Evolutionary conservation across 2,329 filamentous ascomycete genomes (phyloP).

Genomic region (Aureobasidium lini): DNA sequence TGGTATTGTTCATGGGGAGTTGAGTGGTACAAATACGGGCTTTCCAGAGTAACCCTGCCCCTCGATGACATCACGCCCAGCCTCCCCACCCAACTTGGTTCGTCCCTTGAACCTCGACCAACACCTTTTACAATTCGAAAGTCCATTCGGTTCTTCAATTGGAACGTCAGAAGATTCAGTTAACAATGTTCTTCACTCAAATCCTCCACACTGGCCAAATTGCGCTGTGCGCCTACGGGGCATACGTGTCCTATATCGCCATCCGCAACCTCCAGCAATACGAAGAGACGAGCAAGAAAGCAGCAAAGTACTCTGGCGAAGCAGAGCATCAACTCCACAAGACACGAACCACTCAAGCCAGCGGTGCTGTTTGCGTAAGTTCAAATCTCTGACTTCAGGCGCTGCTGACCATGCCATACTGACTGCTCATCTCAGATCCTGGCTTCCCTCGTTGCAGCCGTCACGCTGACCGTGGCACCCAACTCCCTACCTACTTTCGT

Average conservation of each 20-base stretch:
- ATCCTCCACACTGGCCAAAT: constrained; percentile 34
- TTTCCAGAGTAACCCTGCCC: neutral
- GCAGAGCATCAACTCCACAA: constrained; percentile 36
- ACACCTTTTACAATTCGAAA: neutral
- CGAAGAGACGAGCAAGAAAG: constrained; percentile 38
- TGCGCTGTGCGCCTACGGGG: constrained; percentile 36
- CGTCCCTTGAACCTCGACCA: neutral
- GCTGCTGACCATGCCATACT: neutral
- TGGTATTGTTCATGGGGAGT: no score
- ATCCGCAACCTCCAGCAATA: constrained; percentile 40
- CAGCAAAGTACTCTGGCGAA: constrained; percentile 38
- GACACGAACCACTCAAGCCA: constrained; percentile 39
- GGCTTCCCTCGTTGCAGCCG: constrained; percentile 23
- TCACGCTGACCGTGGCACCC: constrained; percentile 19
- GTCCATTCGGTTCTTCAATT: neutral
- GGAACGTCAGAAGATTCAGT: neutral
- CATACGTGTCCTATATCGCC: constrained; percentile 35
- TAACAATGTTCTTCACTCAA: constrained; percentile 10
- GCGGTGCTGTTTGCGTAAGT: constrained; percentile 33
- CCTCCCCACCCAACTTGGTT: neutral
- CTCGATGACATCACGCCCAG: neutral
- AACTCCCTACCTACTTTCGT: neutral
- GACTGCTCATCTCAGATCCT: constrained; percentile 22
- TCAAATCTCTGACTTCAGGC: neutral
- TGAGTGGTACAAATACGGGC: neutral